These are phyloP conservation scores for Trametes polyzona DNA, from an alignment of 1,284 basidiomycete genomes.

Conservation along the genomic window DNA sequence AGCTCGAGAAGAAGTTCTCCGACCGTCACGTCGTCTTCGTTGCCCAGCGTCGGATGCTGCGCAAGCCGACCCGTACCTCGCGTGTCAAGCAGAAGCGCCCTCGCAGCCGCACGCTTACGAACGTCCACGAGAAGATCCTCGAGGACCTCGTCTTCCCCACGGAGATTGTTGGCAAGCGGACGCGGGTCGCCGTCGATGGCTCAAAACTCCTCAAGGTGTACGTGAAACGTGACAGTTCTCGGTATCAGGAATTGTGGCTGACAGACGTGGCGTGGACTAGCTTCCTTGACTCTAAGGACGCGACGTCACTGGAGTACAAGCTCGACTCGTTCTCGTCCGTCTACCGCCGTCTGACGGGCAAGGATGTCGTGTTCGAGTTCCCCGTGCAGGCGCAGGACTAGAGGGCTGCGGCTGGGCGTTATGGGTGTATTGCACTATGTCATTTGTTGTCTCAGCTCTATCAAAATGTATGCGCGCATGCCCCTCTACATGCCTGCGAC, in stretches of 20 bases:
- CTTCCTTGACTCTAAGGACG: constrained; percentile 97
- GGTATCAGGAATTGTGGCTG: constrained; percentile 6
- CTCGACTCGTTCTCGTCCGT: constrained; percentile 95
- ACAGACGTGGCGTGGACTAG: constrained; percentile 46
- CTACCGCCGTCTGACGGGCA: constrained; percentile 93
- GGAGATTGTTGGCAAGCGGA: constrained; percentile 98
- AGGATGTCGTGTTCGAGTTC: constrained; percentile 92
- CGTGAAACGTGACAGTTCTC: constrained; percentile 43
- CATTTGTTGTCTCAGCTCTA: constrained; percentile 34
- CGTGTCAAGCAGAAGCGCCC: constrained; percentile 96
- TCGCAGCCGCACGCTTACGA: constrained; percentile 95
- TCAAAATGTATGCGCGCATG: constrained; percentile 39
- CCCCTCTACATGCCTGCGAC: constrained; percentile 21
- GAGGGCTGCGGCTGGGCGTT: constrained; percentile 31
- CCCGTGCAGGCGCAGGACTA: constrained; percentile 72
- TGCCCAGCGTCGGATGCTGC: constrained; percentile 97
- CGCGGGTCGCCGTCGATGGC: constrained; percentile 88
- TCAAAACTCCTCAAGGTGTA: constrained; percentile 95
- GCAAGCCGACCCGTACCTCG: constrained; percentile 94
- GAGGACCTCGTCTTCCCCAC: constrained; percentile 99
- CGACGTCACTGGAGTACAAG: constrained; percentile 99
- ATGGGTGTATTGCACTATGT: constrained; percentile 37
- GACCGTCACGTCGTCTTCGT: constrained; percentile 99
- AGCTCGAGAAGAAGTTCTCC: constrained; percentile 99
- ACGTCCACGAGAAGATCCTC: constrained; percentile 97